Evolutionary conservation across 352 stramenopile genomes (phyloP).

Genomic region (Globisporangium lucens): DNA sequence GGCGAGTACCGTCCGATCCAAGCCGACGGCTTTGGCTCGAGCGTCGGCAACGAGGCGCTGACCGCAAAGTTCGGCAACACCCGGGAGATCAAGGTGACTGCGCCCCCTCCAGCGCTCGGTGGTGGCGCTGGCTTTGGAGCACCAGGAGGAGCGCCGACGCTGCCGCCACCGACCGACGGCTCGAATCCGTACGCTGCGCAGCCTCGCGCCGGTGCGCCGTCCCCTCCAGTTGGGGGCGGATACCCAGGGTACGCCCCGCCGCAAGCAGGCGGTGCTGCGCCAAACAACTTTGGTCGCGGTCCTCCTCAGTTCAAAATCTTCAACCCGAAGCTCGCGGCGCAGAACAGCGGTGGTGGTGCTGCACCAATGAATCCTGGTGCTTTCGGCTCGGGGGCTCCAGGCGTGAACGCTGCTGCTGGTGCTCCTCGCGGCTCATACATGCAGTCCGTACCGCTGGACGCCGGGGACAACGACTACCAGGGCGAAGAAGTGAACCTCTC

Average conservation of each 20-base stretch:
- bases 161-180: conserved; percentile 22
- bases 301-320: conserved; percentile 88
- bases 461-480: conserved; percentile 22
- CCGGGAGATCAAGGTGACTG: conserved; percentile 73
- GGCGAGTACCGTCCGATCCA: conserved; percentile 83
- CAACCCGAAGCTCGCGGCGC: conserved; percentile 63
- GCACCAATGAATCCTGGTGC: conserved; percentile 17
- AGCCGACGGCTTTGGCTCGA: conserved; percentile 86
- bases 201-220: conserved; percentile 21
- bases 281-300: conserved; percentile 19
- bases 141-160: conserved; percentile 12
- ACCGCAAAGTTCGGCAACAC: conserved; percentile 90
- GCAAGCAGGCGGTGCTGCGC: background rate
- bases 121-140: conserved; percentile 2
- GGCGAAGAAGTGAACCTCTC: conserved; percentile 74
- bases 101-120: conserved; percentile 49
- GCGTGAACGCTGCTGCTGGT: conserved; percentile 9
- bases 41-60: conserved; percentile 85
- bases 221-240: conserved; percentile 26
- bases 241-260: conserved; percentile 27
- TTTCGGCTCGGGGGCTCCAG: conserved; percentile 23
- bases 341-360: conserved; percentile 21
- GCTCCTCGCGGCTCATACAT: conserved; percentile 15
- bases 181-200: conserved; percentile 61
- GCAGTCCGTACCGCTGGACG: conserved; percentile 31